Evolutionary conservation across 106 monocot species (phyloP), one percentile per base, ranked within the genome.

Genomic region (Acorus gramineus): DNA sequence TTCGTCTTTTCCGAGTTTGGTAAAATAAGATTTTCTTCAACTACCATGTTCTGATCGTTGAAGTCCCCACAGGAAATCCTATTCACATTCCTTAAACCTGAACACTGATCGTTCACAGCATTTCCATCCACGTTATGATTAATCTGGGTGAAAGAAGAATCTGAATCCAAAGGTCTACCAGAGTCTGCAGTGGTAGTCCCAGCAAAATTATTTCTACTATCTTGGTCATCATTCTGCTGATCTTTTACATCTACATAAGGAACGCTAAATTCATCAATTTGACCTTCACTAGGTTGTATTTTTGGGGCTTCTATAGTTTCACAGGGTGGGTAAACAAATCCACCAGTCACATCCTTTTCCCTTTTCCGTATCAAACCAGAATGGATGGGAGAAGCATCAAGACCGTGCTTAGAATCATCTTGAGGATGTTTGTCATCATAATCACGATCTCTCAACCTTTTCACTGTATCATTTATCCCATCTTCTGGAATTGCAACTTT

Each of bases 301-400:
- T 74, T 49, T 55, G 13, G 49, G 57, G 11, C 56, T 61, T 79
- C 69, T 49, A 14, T 43, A 66, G 60, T 49, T 3, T 58, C 63
- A 55, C 10, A 46, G 14, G 71, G 53, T 6, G 3, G 44, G 43
- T 63, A 73, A 73, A 46, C 52, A 69, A 14, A 11, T 56, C 44
- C 58, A 78, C 55, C 59, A 63, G 64, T 66, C 64, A 71, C n/a
- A 72, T 65, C 46, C 54, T 74, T 69, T 55, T 60, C 71, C 47
- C 66, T 63, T 59, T 73, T 65, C 68, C 44, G 47, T 47, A 62
- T 59, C 7, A 71, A 43, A 58, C 76, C 66, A 61, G 68, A 71
- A 13, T 54, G 14, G 50, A 48, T 50, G 48, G 50, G 55, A 47
- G 69, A 10, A 28, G 45, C 60, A 61, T 63, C 64, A 45, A 56